Evolutionary conservation across 805 yeast species (phyloP), one percentile per base, ranked within the genome.

Genomic region (Suhomyces xylopsoci): DNA sequence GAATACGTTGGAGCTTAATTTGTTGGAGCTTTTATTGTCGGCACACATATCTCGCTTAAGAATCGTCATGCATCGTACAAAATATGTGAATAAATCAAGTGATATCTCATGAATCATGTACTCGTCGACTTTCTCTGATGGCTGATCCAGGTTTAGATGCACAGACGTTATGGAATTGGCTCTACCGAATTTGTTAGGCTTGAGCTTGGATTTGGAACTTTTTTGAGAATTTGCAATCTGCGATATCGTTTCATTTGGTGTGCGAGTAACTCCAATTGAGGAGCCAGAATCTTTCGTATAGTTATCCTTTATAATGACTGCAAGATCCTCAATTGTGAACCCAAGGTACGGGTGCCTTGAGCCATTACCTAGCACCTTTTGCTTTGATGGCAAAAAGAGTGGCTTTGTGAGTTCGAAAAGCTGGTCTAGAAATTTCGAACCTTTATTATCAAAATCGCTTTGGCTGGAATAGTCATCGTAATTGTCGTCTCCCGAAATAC

Each of bases 301-400:
- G 43, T 57, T 59, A 3, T 60, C 65, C 38, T 54, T 61, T 2
- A 71, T 58, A 32, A 52, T 65, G 15, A 47, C 51, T 0, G 69
- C 55, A 22, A 70, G 51, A 26, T 71, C 74, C 51, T 71, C 75
- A 5, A 65, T 48, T 1, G 75, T 57, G 54, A 61, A 55, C 7
- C 64, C 64, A 15, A 70, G 45, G 44, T 57, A 59, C 4, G 69
- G 59, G 24, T 63, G 68, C 15, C 43, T 50, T 1, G 49, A 47
- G 0, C 72, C 71, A 51, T 65, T 59, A 14, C 51, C 40, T 25
- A 67, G 41, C 22, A 47, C 56, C 19, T 58, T 54, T 43, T 67
- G 69, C 34, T 62, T 64, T 1, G 70, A 63, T 2, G 66, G 67
- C 5, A 55, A 19, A 26, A 66, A 61, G 3, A 71, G 58, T 1